Evolutionary conservation across 352 stramenopile genomes (phyloP).

Genomic region (Pythium aquatile): DNA sequence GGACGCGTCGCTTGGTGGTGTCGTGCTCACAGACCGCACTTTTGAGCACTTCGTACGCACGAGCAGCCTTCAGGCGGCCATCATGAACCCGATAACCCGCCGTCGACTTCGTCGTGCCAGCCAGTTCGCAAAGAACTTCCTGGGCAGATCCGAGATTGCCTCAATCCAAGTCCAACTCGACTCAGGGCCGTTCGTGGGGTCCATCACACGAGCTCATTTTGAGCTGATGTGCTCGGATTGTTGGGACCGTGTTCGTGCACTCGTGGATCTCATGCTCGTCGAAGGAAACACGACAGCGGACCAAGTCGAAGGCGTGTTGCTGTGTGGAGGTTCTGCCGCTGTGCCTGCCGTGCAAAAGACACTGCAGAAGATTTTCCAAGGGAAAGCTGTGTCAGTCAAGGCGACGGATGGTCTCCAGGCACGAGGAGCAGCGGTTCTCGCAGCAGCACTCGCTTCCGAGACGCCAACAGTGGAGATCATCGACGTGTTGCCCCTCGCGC

Average conservation of each 20-base stretch:
- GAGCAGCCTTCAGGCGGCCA: not conserved
- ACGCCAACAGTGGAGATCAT: not conserved
- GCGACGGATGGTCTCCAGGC: constrained; percentile 9
- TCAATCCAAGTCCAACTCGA: constrained; percentile 35
- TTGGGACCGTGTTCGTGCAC: constrained; percentile 27
- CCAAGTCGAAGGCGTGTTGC: constrained; percentile 32
- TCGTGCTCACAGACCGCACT: constrained; percentile 31
- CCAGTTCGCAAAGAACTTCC: constrained; percentile 43
- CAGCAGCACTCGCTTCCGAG: not conserved
- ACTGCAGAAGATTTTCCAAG: constrained; percentile 10
- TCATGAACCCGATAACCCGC: constrained; percentile 1
- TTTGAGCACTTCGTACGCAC: constrained; percentile 26
- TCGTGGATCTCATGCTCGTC: constrained; percentile 27
- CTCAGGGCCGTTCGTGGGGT: constrained; percentile 26
- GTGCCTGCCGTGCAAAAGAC: constrained; percentile 3
- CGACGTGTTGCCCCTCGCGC: constrained; percentile 19
- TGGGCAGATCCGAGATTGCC: constrained; percentile 33
- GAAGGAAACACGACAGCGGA: constrained; percentile 24
- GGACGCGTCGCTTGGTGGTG: constrained; percentile 18
- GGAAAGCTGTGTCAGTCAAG: not conserved
- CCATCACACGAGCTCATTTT: constrained; percentile 38
- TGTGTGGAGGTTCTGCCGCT: constrained; percentile 31
- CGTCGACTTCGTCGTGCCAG: constrained; percentile 31
- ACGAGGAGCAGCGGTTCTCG: constrained; percentile 13
- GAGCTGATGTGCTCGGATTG: constrained; percentile 36